Evolutionary conservation across 2,329 filamentous ascomycete genomes (phyloP).

Genomic region (Ceratocystis colombiana): DNA sequence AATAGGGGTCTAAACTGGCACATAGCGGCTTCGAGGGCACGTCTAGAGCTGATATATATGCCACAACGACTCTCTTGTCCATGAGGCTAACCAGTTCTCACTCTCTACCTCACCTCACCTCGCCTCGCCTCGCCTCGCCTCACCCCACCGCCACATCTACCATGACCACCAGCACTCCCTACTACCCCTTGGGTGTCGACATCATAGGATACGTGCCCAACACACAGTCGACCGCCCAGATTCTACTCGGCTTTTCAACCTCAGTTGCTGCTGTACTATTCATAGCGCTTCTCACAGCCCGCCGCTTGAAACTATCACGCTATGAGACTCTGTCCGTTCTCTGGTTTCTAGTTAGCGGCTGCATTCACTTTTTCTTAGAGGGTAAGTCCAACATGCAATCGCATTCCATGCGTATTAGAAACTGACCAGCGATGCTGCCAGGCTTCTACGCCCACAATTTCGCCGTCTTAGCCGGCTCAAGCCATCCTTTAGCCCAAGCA

Average conservation of each 20-base stretch:
- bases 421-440: constrained; percentile 28
- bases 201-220: constrained; percentile 59
- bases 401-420: not conserved
- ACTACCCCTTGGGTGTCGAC: constrained; percentile 56
- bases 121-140: not conserved
- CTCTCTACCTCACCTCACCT: not conserved
- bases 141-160: not conserved
- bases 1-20: no score
- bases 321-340: constrained; percentile 51
- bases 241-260: constrained; percentile 51
- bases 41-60: not conserved
- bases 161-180: constrained; percentile 45
- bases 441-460: constrained; percentile 43
- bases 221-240: constrained; percentile 46
- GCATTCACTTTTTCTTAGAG: constrained; percentile 38
- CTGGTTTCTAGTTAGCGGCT: constrained; percentile 67
- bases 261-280: constrained; percentile 49
- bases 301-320: constrained; percentile 43
- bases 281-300: constrained; percentile 45
- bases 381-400: constrained; percentile 28
- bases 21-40: not conserved
- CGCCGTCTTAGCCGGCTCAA: constrained; percentile 34
- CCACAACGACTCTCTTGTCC: not conserved
- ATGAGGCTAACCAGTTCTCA: not conserved
- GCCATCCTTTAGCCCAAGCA: constrained; percentile 42